Base-by-base conservation (phyloP, 352 stramenopile species). In the Globisporangium camurandrum region DNA sequence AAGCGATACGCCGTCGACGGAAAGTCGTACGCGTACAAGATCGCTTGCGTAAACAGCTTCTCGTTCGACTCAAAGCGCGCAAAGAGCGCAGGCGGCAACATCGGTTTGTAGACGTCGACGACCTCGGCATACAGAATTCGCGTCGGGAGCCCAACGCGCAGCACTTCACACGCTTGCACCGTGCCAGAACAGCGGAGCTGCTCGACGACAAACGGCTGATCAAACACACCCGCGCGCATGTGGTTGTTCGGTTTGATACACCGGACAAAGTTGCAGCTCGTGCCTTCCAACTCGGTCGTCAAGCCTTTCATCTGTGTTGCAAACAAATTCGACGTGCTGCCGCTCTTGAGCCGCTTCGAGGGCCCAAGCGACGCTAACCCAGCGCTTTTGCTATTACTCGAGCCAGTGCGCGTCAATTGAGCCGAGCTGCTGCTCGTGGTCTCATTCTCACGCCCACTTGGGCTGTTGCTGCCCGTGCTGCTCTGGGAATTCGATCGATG, bases 221-320 rank as follows among this genome's bases (percentile, higher is more conserved):
- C 83, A 42, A 87, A 94, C 14, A 84, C 38, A 17, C 92, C 84
- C 1, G 85, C 62, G 49, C 93, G 84, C 77, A 97, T 98, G 36
- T 85, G 66, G n/a, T 78, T 95, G 71, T 98, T 98, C 0, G 93
- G 93, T 66, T 98, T 98, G 65, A 98, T 96, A 68, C 91, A 97
- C 40, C 90, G 84, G 58, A 98, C 86, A 59, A 97, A 98, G 54
- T 95, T 95, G 49, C 89, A 94, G 49, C 82, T 84, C 24, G 91
- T 97, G 16, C 76, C 75, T 39, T 86, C 67, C 1, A 97, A 59
- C 45, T 93, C 81, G 0, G 74, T 79, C 8, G 85, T 90, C 4
- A 97, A 69, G 0, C 75, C 82, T 46, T 83, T 79, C 66, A 97
- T 86, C 54, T 97, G 86, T 20, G 70, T 93, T 4, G 74, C 81